Evolutionary conservation across 176 grass and related monocot species (phyloP).

Genomic region (Phyllostachys edulis): DNA sequence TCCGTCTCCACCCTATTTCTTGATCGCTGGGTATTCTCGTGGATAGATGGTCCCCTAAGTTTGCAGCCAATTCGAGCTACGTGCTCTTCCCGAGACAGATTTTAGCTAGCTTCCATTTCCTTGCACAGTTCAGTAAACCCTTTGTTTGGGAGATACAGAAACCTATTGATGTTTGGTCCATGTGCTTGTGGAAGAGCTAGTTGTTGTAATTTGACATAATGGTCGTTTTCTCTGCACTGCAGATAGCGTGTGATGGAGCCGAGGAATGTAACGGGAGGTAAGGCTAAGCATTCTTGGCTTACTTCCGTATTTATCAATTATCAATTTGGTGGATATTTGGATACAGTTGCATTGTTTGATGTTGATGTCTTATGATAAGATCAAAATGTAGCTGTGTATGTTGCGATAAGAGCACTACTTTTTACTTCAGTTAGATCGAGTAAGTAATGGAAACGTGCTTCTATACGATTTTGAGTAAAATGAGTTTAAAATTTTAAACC

Average conservation of each 20-base stretch:
- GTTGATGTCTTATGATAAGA: background rate
- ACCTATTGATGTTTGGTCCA: background rate
- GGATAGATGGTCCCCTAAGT: background rate
- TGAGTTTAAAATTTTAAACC: background rate
- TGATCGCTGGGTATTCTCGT: background rate
- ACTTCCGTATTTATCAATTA: background rate
- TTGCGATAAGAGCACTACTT: background rate
- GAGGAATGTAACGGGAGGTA: constrained; percentile 41
- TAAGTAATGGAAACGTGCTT: background rate
- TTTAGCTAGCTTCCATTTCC: background rate
- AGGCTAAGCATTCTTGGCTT: constrained; percentile 14
- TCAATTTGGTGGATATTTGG: background rate
- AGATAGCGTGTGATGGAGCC: constrained; percentile 15
- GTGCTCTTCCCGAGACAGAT: background rate
- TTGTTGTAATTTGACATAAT: constrained; percentile 8
- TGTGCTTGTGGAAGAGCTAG: background rate
- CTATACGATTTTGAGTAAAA: background rate
- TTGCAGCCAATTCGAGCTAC: background rate
- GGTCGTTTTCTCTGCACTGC: background rate
- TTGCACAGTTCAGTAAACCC: constrained; percentile 2
- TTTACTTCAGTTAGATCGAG: background rate
- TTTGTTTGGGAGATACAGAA: background rate
- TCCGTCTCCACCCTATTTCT: background rate
- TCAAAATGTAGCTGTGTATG: constrained; percentile 17
- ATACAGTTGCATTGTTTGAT: background rate